Conservation (phyloP, 2,329 filamentous ascomycete species). For the Dichotomopilus funicola region DNA sequence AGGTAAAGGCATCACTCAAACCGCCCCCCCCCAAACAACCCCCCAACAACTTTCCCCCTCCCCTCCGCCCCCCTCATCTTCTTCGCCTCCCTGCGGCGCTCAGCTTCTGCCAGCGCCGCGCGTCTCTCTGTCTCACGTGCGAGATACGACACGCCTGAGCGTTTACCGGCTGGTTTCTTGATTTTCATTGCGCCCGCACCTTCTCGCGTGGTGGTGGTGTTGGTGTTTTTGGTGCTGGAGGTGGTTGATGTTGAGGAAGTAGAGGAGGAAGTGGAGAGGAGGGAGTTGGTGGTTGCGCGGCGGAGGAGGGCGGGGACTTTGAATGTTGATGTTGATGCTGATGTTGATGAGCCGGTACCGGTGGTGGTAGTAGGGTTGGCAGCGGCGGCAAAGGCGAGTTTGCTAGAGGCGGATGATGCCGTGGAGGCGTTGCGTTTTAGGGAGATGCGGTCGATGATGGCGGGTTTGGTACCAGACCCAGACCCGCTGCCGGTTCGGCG, state of each 20-base stretch:
- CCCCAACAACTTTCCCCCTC: conserved; percentile 50
- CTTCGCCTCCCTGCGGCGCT: conserved; percentile 52
- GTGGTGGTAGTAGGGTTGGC: too few relatives aligned
- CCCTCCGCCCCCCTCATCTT: conserved; percentile 52
- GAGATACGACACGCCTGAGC: conserved; percentile 55
- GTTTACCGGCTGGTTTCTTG: conserved; percentile 32
- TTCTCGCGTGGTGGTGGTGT: not conserved
- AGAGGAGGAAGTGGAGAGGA: conserved; percentile 30
- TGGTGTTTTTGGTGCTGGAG: conserved; percentile 29
- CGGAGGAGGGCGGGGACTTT: conserved; percentile 65
- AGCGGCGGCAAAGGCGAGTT: conserved; percentile 25
- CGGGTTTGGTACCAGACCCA: conserved; percentile 30
- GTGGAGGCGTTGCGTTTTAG: conserved; percentile 50
- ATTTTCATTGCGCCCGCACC: conserved; percentile 15
- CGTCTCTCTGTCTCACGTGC: conserved; percentile 52
- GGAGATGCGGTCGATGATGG: conserved; percentile 70
- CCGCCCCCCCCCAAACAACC: conserved; percentile 50
- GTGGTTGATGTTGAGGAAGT: conserved; percentile 30
- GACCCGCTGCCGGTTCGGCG: conserved; percentile 34
- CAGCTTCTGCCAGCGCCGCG: conserved; percentile 48
- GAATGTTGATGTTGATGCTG: conserved; percentile 41
- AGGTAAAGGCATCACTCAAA: conserved; percentile 35
- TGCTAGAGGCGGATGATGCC: conserved; percentile 25
- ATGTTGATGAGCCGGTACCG: conserved; percentile 27
- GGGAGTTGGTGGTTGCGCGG: conserved; percentile 63